These are phyloP conservation scores for Ballota nigra DNA, from an alignment of 257 asterid genomes.

Conservation along the genomic window DNA sequence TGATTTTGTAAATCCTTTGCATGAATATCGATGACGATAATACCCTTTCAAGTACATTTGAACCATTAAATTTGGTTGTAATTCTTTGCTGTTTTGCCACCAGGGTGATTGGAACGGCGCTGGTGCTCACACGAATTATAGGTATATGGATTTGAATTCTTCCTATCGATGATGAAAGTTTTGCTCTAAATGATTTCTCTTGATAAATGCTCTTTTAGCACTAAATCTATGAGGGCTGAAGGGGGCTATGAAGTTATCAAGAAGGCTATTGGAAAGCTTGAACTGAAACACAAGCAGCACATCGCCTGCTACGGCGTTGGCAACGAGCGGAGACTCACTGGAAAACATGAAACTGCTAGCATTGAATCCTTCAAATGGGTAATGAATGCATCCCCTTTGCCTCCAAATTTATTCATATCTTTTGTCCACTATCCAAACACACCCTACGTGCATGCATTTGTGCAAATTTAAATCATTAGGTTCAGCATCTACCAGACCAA, in stretches of 20 bases:
- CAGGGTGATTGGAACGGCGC: constrained; percentile 97
- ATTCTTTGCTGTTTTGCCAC: background rate
- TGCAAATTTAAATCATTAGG: no score
- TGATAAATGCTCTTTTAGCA: constrained; percentile 37
- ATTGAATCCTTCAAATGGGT: constrained; percentile 79
- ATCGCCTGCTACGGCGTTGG: constrained; percentile 89
- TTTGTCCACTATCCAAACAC: background rate
- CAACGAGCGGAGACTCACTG: constrained; percentile 88
- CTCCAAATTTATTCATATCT: background rate
- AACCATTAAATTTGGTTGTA: background rate
- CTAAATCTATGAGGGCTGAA: constrained; percentile 72
- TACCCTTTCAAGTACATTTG: background rate
- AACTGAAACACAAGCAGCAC: constrained; percentile 73
- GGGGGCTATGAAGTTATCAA: constrained; percentile 74
- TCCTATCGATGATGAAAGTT: background rate
- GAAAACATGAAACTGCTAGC: constrained; percentile 77
- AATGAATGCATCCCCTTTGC: background rate
- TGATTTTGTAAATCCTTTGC: background rate
- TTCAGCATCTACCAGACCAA: no score
- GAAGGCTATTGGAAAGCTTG: constrained; percentile 78
- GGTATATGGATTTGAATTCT: constrained; percentile 32
- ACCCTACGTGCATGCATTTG: background rate
- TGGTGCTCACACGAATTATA: constrained; percentile 86
- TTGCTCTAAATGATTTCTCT: background rate
- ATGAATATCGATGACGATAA: background rate